A percentile compares a stretch with the other conserved stretches of the same genome.
These are phyloP conservation scores for Populus hybrid DNA, from an alignment of 441 rosid species.

Conservation along the genomic window DNA sequence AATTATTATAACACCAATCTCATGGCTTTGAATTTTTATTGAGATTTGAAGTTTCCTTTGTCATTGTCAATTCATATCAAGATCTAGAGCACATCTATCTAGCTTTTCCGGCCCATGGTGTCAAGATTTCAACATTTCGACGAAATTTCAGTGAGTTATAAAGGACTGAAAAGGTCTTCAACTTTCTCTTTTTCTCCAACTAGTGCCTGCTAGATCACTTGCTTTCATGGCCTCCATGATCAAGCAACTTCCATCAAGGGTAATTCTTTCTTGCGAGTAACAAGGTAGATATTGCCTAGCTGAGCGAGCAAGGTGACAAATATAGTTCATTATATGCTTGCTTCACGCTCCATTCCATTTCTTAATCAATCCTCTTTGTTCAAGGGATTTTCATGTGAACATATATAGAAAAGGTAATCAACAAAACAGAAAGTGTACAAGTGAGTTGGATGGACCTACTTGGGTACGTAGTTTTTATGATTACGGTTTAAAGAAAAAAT, in stretches of 20 bases:
- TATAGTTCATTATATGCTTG: too few relatives aligned
- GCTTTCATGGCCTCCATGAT: neutral
- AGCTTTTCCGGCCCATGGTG: neutral
- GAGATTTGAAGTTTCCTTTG: neutral
- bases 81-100: neutral
- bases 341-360: too few relatives aligned
- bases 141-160: constrained; percentile 17
- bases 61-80: constrained; percentile 5
- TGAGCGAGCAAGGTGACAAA: neutral
- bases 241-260: too few relatives aligned
- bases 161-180: neutral
- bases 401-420: neutral
- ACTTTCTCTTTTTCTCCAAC: neutral
- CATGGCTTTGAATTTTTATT: neutral
- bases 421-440: neutral
- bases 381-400: neutral
- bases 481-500: too few relatives aligned
- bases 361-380: too few relatives aligned
- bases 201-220: neutral
- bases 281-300: neutral
- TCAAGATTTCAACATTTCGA: constrained; percentile 3
- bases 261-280: too few relatives aligned
- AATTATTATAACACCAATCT: neutral
- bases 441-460: neutral
- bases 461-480: too few relatives aligned